Base-by-base conservation (phyloP, 441 rosid species). In the Melastoma candidum region DNA sequence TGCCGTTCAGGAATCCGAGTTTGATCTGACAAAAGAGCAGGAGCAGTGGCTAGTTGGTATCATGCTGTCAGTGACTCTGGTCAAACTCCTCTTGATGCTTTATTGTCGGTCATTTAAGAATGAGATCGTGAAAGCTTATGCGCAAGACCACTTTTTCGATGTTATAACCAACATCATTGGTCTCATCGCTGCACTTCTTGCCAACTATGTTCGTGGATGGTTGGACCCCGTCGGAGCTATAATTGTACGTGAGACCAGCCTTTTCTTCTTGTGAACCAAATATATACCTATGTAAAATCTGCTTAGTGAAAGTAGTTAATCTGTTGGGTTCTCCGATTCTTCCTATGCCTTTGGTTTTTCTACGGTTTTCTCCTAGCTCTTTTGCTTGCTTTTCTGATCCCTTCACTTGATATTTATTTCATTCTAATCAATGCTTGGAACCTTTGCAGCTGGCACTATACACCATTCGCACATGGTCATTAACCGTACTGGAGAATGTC, bases 211-310 rank as follows among this genome's bases (percentile, higher is more conserved):
- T 6, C 81, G 78, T 44, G 75, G 60, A 25, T 90, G 97, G 97
- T 71, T 90, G 74, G 97, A 90, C 69, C 97, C 96, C 47, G 84
- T 80, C 46, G 96, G 97, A 65, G 97, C 97, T 51, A 85, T 90
- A 71, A 77, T 87, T 66, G 97, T 90, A 71, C 77, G 96, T 72
- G 41, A 49, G 54, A 2, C 12, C 5, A 29, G 27, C 29, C 25
- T 53, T 44, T 51, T 22, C 13, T 51, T 27, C 7, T 24, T 32
- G 7, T 8, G 41, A 32, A 8, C 41, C 41, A 32, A 32, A 4
- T 32, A 32, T 32, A 4, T 32, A 32, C 41, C 41, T 17, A 8
- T 2, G 41, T 8, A 8, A 32, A 32, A 32, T 32, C 41, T 32
- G 41, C 41, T 32, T 8, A 8, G 41, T 32, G 41, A 32, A 17